A percentile compares a stretch with the other conserved stretches of the same genome.
Evolutionary conservation across 78 protist species (phyloP).

Genomic region (Bigelowiella natans): DNA sequence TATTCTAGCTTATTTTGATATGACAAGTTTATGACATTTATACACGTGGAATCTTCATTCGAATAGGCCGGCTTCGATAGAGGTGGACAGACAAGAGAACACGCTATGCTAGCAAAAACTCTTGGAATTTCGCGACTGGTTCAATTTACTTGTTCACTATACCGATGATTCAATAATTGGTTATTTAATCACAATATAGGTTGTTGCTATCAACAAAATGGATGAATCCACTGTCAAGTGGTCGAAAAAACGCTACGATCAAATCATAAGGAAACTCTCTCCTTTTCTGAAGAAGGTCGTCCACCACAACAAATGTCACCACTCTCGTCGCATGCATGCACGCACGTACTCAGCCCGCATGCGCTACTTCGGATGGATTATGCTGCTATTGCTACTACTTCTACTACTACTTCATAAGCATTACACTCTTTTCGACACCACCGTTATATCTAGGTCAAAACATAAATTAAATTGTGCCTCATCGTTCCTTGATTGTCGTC

Average conservation of each 20-base stretch:
- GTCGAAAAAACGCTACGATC: conserved; percentile 65
- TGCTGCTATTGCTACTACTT: no score
- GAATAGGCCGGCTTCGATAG: conserved; percentile 94
- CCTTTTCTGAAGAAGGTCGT: conserved; percentile 34
- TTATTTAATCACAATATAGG: no score
- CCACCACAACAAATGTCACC: conserved; percentile 6
- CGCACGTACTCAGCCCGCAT: no score
- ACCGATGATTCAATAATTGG: no score
- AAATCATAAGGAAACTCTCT: conserved; percentile 47
- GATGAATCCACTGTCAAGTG: conserved; percentile 84
- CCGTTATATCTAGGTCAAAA: no score
- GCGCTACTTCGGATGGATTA: no score
- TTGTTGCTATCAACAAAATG: conserved; percentile 92
- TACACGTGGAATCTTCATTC: conserved; percentile 26
- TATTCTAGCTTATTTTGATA: background rate
- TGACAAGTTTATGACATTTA: background rate
- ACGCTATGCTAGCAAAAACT: conserved; percentile 81
- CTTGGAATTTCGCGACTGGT: background rate
- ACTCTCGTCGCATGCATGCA: no score
- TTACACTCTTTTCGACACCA: no score
- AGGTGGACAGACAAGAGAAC: conserved; percentile 78
- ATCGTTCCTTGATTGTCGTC: no score
- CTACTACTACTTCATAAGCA: no score
- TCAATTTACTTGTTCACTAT: no score
- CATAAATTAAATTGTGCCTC: no score